A percentile compares a stretch with the other conserved stretches of the same genome.
Evolutionary conservation across 768 basidiomycete species (phyloP).

Genomic region (Amanita muscaria): DNA sequence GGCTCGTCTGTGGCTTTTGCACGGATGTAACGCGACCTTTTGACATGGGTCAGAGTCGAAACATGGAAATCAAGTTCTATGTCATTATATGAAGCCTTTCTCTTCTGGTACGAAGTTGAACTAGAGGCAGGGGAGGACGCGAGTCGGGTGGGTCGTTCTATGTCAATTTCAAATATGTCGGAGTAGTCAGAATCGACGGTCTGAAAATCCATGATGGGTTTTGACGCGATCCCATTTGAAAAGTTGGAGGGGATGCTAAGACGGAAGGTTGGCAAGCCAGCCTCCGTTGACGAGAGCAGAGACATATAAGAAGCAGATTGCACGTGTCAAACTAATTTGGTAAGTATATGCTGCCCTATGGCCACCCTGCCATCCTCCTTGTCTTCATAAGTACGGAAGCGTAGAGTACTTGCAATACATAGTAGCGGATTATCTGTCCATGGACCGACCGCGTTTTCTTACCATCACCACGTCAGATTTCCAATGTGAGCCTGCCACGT

Average conservation of each 20-base stretch:
- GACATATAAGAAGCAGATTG: not conserved
- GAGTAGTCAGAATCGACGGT: conserved; percentile 1
- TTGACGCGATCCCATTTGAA: not conserved
- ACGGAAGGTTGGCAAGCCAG: not conserved
- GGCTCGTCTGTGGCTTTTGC: conserved; percentile 14
- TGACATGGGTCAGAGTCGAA: not conserved
- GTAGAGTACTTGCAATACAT: no score
- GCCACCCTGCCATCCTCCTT: conserved; percentile 12
- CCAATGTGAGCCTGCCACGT: no score
- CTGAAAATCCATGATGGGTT: conserved; percentile 1
- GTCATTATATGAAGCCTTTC: conserved; percentile 1
- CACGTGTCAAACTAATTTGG: not conserved
- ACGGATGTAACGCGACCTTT: conserved; percentile 1
- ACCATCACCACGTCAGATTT: no score
- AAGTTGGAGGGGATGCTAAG: conserved; percentile 1
- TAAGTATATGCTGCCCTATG: no score
- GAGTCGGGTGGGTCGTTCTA: not conserved
- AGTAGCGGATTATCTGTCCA: no score
- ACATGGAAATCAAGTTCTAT: not conserved
- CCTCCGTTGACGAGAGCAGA: conserved; percentile 2
- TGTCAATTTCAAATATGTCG: not conserved
- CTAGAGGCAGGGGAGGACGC: conserved; percentile 1
- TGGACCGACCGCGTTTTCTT: no score
- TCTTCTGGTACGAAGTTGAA: conserved; percentile 2
- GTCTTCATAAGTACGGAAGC: no score